Evolutionary conservation across 805 yeast species (phyloP).

Genomic region (Kockiozyma suomiensis): DNA sequence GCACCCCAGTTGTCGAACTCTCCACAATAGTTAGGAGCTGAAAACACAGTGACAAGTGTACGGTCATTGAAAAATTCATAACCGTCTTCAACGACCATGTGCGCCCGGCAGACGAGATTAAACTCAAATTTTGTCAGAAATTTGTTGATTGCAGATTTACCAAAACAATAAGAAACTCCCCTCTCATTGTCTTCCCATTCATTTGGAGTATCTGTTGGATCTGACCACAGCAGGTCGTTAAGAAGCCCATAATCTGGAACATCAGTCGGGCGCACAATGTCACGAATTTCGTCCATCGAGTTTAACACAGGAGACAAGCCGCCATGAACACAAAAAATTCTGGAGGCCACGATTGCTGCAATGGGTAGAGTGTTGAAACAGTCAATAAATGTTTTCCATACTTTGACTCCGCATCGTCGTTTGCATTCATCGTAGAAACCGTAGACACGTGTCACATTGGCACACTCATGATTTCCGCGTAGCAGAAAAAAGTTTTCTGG

Average conservation of each 20-base stretch:
- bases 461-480: conserved; percentile 97
- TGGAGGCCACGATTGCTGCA: conserved; percentile 93
- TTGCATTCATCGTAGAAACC: conserved; percentile 99
- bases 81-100: conserved; percentile 85
- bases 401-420: conserved; percentile 85
- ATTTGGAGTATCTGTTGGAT: conserved; percentile 78
- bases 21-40: conserved; percentile 81
- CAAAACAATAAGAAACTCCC: conserved; percentile 80
- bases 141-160: conserved; percentile 77
- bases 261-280: conserved; percentile 79
- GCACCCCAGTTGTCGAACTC: conserved; percentile 96
- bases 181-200: conserved; percentile 90
- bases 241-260: conserved; percentile 81
- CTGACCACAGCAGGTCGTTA: conserved; percentile 80
- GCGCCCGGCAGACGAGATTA: conserved; percentile 82
- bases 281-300: conserved; percentile 72
- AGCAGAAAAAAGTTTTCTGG: conserved; percentile 93
- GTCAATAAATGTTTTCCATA: conserved; percentile 92
- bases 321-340: conserved; percentile 90
- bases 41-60: conserved; percentile 69
- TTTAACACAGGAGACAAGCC: conserved; percentile 77
- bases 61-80: conserved; percentile 75
- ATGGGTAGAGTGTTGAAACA: conserved; percentile 94
- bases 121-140: conserved; percentile 73
- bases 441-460: conserved; percentile 92